Evolutionary conservation across 176 grass and related monocot genomes (phyloP).

Genomic region (Aegilops speltoides): DNA sequence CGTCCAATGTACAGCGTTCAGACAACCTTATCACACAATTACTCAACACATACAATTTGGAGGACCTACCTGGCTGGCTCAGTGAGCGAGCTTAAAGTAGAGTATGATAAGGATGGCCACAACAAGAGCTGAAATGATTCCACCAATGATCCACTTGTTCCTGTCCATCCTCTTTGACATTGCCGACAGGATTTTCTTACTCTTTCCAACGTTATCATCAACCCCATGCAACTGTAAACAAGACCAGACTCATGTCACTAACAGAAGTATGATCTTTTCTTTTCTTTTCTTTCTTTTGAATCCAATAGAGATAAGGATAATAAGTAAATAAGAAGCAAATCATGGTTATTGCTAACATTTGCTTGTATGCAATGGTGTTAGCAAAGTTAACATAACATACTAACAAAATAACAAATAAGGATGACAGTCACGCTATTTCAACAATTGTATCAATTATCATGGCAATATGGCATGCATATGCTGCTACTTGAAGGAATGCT

Average conservation of each 20-base stretch:
- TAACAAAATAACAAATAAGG: too few relatives aligned
- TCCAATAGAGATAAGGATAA: not conserved
- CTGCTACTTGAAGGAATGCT: not conserved
- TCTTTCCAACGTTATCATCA: conserved; percentile 91
- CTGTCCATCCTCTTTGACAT: conserved; percentile 98
- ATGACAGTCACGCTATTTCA: not conserved
- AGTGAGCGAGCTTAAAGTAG: conserved; percentile 72
- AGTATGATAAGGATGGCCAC: conserved; percentile 85
- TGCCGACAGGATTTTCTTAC: conserved; percentile 77
- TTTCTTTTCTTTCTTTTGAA: not conserved
- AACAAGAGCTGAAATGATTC: conserved; percentile 57
- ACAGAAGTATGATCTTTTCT: not conserved
- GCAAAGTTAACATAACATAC: not conserved
- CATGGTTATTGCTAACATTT: not conserved
- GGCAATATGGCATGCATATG: not conserved
- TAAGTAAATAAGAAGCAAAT: not conserved
- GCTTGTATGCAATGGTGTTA: not conserved
- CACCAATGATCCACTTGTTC: conserved; percentile 92
- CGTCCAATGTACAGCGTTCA: conserved; percentile 30
- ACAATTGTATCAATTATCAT: not conserved
- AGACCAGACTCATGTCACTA: not conserved
- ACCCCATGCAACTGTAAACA: conserved; percentile 78
- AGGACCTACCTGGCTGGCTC: conserved; percentile 20
- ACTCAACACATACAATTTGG: conserved; percentile 13
- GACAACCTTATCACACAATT: conserved; percentile 41